phyloP scores from a whole-genome alignment of 2,329 filamentous ascomycete genomes.

The Endothia cerciana region DNA sequence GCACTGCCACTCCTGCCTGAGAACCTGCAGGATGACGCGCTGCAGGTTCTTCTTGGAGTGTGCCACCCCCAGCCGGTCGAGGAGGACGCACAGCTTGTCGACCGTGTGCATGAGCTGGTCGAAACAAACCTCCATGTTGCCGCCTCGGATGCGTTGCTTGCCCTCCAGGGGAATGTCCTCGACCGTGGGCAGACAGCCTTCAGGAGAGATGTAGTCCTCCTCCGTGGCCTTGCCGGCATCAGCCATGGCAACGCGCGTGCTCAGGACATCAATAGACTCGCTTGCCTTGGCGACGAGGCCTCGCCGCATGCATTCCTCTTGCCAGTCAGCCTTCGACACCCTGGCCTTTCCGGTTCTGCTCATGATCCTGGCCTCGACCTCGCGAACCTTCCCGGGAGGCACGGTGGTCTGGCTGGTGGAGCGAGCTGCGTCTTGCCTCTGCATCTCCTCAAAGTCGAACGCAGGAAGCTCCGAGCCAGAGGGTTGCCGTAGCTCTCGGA shows the following conservation, averaged over 20 bases:
- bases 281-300: slow-evolving; percentile 17
- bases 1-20: slow-evolving; percentile 16
- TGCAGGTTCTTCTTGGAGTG: slow-evolving; percentile 24
- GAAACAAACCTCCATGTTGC: slow-evolving; percentile 28
- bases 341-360: neutral
- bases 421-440: neutral
- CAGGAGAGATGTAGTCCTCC: slow-evolving; percentile 22
- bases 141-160: slow-evolving; percentile 21
- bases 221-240: slow-evolving; percentile 18
- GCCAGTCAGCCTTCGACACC: slow-evolving; percentile 21
- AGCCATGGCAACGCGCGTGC: slow-evolving; percentile 15
- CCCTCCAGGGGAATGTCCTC: slow-evolving; percentile 16
- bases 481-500: slow-evolving; percentile 10
- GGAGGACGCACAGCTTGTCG: slow-evolving; percentile 8
- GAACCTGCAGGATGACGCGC: slow-evolving; percentile 12
- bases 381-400: neutral
- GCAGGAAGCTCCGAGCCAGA: neutral
- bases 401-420: neutral
- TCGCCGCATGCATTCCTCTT: slow-evolving; percentile 24
- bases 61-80: slow-evolving; percentile 16
- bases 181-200: slow-evolving; percentile 17
- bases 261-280: slow-evolving; percentile 10
- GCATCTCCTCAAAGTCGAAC: slow-evolving; percentile 8
- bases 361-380: neutral
- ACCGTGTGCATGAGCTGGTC: slow-evolving; percentile 23